Conservation (phyloP, 2,329 filamentous ascomycete genomes). For the Malbranchea zuffiana region DNA sequence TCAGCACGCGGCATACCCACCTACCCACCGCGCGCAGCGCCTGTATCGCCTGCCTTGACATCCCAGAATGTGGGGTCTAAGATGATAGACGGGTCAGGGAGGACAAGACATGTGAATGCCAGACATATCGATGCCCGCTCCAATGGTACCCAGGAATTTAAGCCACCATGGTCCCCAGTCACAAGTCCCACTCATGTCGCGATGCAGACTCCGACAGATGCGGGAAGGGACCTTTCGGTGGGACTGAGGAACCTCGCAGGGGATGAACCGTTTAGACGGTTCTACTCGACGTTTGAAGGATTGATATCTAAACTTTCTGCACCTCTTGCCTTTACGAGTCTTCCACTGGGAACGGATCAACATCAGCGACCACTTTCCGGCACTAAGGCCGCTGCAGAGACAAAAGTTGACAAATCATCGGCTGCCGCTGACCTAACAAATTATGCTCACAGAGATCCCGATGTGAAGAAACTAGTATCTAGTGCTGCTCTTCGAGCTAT, state of each 20-base stretch:
- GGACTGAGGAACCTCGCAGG: conserved; percentile 20
- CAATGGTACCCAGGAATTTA: conserved; percentile 12
- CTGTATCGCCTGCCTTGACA: conserved; percentile 60
- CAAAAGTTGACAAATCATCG: conserved; percentile 26
- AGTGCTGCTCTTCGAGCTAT: conserved; percentile 72
- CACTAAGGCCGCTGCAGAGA: conserved; percentile 22
- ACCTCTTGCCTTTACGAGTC: conserved; percentile 80
- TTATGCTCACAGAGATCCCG: conserved; percentile 47
- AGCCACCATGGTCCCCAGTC: conserved; percentile 28
- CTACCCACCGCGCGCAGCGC: conserved; percentile 48
- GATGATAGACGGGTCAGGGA: conserved; percentile 47
- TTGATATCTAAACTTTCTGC: conserved; percentile 83
- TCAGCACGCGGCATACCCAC: conserved; percentile 67
- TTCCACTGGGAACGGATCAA: conserved; percentile 57
- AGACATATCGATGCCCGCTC: conserved; percentile 16
- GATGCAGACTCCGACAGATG: conserved; percentile 23
- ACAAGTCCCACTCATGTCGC: conserved; percentile 27
- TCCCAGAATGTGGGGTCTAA: conserved; percentile 63
- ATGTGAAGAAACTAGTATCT: conserved; percentile 75
- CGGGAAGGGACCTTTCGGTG: conserved; percentile 19
- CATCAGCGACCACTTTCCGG: conserved; percentile 22
- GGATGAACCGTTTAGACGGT: conserved; percentile 77
- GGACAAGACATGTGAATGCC: conserved; percentile 22
- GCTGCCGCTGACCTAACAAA: conserved; percentile 32
- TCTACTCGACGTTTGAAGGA: conserved; percentile 84